phyloP scores from a whole-genome alignment of 148 eudicot species.

The Rhododendron henanense region DNA sequence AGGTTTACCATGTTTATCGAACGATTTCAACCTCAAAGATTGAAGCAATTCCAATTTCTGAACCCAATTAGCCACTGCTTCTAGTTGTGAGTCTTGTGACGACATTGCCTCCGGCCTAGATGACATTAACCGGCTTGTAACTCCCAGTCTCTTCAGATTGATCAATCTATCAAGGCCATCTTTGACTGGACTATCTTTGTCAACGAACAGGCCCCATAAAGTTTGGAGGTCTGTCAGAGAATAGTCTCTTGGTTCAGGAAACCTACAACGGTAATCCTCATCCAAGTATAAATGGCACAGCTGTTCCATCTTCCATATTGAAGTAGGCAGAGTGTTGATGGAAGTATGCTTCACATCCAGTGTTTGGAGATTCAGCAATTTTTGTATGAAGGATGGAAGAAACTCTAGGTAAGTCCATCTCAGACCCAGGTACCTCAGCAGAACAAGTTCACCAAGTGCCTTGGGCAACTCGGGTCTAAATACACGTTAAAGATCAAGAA shows the following conservation, averaged over 20 bases:
- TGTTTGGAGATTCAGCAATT: slow-evolving; percentile 21
- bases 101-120: not conserved
- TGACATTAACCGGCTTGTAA: slow-evolving; percentile 12
- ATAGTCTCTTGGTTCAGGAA: not conserved
- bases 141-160: slow-evolving; percentile 19
- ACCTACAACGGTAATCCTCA: slow-evolving; percentile 11
- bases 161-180: slow-evolving; percentile 13
- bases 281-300: slow-evolving; percentile 26
- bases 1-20: slow-evolving; percentile 19
- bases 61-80: slow-evolving; percentile 23
- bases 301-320: slow-evolving; percentile 26
- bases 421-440: slow-evolving; percentile 26
- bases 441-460: slow-evolving; percentile 6
- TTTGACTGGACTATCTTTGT: slow-evolving; percentile 21
- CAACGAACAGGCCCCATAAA: slow-evolving; percentile 23
- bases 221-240: slow-evolving; percentile 19
- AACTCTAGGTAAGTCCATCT: slow-evolving; percentile 20
- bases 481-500: slow-evolving; percentile 32
- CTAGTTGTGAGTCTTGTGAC: not conserved
- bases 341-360: slow-evolving; percentile 28
- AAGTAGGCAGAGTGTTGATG: slow-evolving; percentile 22
- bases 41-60: slow-evolving; percentile 10
- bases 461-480: slow-evolving; percentile 28
- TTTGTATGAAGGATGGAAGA: slow-evolving; percentile 23
- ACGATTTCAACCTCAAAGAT: slow-evolving; percentile 22